Percentiles rank a stretch among this genome's conserved stretches.
phyloP scores from a whole-genome alignment of 2,329 filamentous ascomycete genomes.

The Stagonosporopsis chrysanthemi region DNA sequence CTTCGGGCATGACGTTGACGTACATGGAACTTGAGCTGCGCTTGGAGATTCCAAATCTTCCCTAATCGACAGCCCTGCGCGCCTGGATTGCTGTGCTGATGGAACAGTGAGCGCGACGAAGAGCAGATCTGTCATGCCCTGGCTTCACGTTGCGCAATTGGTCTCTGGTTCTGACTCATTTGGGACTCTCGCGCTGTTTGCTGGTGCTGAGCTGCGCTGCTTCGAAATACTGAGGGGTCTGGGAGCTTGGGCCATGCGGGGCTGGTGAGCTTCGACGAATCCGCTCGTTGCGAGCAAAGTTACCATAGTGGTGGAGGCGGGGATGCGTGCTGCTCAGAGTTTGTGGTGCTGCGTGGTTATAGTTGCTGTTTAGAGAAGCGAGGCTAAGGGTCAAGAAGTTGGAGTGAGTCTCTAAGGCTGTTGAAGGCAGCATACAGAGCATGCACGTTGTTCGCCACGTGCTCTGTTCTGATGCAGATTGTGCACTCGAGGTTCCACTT shows the following conservation, averaged over 20 bases:
- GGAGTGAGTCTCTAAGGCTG: background rate
- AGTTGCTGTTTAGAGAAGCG: background rate
- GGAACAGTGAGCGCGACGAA: background rate
- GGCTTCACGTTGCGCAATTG: background rate
- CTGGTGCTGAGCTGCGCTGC: background rate
- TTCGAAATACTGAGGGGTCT: background rate
- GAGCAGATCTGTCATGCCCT: background rate
- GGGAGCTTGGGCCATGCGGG: conserved; percentile 7
- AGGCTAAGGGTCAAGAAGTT: background rate
- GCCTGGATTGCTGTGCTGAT: background rate
- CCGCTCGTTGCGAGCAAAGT: background rate
- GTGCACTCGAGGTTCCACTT: no score
- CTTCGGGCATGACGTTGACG: conserved; percentile 10
- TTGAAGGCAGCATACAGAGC: background rate
- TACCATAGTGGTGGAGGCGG: background rate
- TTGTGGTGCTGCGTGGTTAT: background rate
- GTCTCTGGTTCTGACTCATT: background rate
- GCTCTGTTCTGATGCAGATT: background rate
- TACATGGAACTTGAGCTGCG: background rate
- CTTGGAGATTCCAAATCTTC: conserved; percentile 10
- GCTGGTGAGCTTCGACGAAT: background rate
- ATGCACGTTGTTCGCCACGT: background rate
- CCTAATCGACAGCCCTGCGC: background rate
- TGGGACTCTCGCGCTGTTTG: background rate
- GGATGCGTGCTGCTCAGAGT: background rate